A percentile compares a stretch with the other conserved stretches of the same genome.
Evolutionary conservation across 495 filamentous ascomycete genomes (phyloP).

Genomic region (Niebla homalea): DNA sequence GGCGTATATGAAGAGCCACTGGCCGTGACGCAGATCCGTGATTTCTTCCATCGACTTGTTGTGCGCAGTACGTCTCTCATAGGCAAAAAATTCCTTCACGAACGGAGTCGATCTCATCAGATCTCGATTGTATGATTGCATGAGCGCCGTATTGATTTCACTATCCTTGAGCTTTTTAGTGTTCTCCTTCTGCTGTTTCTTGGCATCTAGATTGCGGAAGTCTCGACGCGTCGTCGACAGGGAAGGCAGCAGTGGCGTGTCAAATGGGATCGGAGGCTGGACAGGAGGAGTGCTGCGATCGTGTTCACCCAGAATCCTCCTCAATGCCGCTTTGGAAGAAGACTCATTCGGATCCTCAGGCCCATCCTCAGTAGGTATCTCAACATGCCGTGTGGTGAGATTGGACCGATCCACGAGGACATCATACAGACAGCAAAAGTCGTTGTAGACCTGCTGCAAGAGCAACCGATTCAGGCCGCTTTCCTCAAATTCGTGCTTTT

Average conservation of each 20-base stretch:
- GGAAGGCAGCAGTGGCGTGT: conserved; percentile 65
- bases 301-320: conserved; percentile 69
- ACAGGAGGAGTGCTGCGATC: conserved; percentile 81
- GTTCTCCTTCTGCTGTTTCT: conserved; percentile 54
- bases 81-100: conserved; percentile 65
- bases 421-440: conserved; percentile 79
- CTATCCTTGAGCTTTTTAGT: conserved; percentile 60
- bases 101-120: conserved; percentile 50
- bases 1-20: conserved; percentile 92
- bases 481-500: conserved; percentile 84
- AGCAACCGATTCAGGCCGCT: conserved; percentile 74
- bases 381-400: conserved; percentile 35
- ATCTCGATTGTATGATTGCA: conserved; percentile 66
- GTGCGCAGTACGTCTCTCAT: conserved; percentile 62
- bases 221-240: conserved; percentile 47
- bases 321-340: conserved; percentile 38
- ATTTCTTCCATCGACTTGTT: conserved; percentile 63
- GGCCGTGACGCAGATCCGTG: conserved; percentile 61
- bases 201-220: conserved; percentile 47
- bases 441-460: conserved; percentile 68
- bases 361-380: conserved; percentile 22
- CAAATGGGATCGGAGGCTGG: conserved; percentile 82
- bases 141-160: conserved; percentile 60
- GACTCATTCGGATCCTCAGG: conserved; percentile 32
- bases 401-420: conserved; percentile 61